Base-by-base conservation (phyloP, 257 asterid genomes). In the Petunia secreta region DNA sequence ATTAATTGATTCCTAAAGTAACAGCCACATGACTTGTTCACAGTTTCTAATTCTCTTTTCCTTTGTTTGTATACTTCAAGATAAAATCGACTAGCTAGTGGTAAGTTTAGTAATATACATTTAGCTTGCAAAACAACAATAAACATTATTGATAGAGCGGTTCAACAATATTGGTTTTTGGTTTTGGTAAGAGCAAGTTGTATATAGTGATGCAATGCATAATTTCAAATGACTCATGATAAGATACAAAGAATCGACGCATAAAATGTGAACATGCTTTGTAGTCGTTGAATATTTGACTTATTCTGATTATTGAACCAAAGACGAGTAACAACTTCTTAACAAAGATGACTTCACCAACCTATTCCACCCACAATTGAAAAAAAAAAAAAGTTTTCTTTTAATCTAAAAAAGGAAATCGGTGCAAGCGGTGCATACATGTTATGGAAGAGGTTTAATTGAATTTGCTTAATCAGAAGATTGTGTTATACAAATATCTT, bases 141-240 rank as follows among this genome's bases (percentile, higher is more conserved):
- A 52, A 52, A 52, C 55, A 52, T 44, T 8, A 57, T 9, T 39
- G 58, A 68, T 69, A 9, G 16, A 46, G 25, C 59, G 10, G 76
- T 25, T 46, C 76, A 46, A 69, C 55, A 4, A 4, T 6, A 69
- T 53, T 69, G 58, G 15, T 69, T 67, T n/a, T 67, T 54, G 75
- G 44, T 67, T 67, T 71, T 71, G 77, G 77, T 50, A 8, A 48
- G 43, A 5, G 59, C 77, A 69, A 69, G 77, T 25, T 69, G 6
- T 59, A 48, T 46, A 46, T 10, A 8, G 41, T 71, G 76, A 69
- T 46, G 58, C 76, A 69, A 25, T 1, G 34, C 77, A 48, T 40
- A 34, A 67, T 67, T 67, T 41, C 38, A 67, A 1, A 67, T 67
- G 7, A 38, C 0, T 41, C 75, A 67, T 25, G 75, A 67, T 41